Evolutionary conservation across 2,329 filamentous ascomycete species (phyloP), one percentile per base, ranked within the genome.

Genomic region (Penicillium palitans): DNA sequence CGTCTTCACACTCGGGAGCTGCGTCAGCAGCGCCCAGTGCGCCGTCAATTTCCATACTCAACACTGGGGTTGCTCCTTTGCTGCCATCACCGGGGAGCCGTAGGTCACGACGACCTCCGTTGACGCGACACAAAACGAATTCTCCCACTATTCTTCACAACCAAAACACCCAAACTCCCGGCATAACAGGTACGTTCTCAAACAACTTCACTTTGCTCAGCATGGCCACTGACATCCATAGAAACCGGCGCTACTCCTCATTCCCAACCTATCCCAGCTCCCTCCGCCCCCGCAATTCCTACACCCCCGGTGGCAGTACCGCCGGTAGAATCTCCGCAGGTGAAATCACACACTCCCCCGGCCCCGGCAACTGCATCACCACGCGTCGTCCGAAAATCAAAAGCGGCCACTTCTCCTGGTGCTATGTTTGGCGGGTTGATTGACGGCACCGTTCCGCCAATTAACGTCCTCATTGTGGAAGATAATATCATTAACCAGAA

Each of bases 401-500:
- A 79, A 73, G 59, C 70, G 70, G 47, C 61, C 65, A 49, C 72
- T 70, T 57, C 69, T 60, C 56, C 65, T 68, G 51, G 70, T 50
- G 70, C 72, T 9, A 72, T 69, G 70, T 89, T 60, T 27, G 81
- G 87, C 4, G 87, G 85, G 31, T 82, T 90, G 68, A 83, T 96
- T 29, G 91, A 93, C 66, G 89, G 88, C 54, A 87, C 87, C 1
- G 91, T 98, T 0, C 95, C 95, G 8, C 93, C 95, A 1, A 98
- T 99, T 78, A 98, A 96, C 67, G 93, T 98, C 8, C 82, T 99
- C 44, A 96, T 99, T 60, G 95, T 99, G 15, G 95, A 99, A 79
- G 95, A 99, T 78, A 99, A 99, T 75, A 92, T 95, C 63, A 98
- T 99, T 82, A 99, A 98, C 72, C 80, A 98, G 66, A 90, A 91